Conservation (phyloP, 148 eudicot genomes). For the Nepenthes gracilis region DNA sequence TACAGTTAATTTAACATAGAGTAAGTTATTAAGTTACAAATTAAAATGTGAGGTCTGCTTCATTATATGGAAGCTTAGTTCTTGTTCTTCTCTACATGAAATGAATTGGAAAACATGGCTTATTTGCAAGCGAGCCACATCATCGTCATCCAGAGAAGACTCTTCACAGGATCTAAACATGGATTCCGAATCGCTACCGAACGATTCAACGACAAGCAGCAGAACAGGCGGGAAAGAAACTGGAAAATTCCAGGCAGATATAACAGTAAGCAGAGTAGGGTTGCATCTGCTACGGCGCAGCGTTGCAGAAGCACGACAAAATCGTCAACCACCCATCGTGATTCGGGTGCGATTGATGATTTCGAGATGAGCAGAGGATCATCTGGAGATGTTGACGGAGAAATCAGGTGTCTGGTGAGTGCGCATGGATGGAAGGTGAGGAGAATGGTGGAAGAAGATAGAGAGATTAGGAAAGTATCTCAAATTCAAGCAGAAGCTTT, state of each 20-base stretch:
- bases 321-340: not conserved
- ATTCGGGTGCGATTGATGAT: not conserved
- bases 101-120: slow-evolving; percentile 9
- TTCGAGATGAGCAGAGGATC: not conserved
- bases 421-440: slow-evolving; percentile 73
- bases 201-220: not conserved
- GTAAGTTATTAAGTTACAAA: too few relatives aligned
- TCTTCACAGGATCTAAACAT: slow-evolving; percentile 6
- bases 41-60: too few relatives aligned
- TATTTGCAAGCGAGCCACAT: slow-evolving; percentile 20
- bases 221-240: not conserved
- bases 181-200: not conserved
- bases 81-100: too few relatives aligned
- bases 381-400: not conserved
- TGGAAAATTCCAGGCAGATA: slow-evolving; percentile 2
- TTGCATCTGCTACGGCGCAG: not conserved
- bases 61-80: too few relatives aligned
- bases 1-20: too few relatives aligned
- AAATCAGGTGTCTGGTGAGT: slow-evolving; percentile 27
- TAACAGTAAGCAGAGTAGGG: not conserved
- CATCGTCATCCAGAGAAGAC: slow-evolving; percentile 15
- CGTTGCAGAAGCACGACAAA: not conserved
- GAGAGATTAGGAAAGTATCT: slow-evolving; percentile 60
- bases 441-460: slow-evolving; percentile 44
- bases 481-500: slow-evolving; percentile 71